Percentiles rank a stretch among this genome's conserved stretches.
Evolutionary conservation across 2,329 filamentous ascomycete genomes (phyloP).

Genomic region (Monilinia vaccinii-corymbosi): DNA sequence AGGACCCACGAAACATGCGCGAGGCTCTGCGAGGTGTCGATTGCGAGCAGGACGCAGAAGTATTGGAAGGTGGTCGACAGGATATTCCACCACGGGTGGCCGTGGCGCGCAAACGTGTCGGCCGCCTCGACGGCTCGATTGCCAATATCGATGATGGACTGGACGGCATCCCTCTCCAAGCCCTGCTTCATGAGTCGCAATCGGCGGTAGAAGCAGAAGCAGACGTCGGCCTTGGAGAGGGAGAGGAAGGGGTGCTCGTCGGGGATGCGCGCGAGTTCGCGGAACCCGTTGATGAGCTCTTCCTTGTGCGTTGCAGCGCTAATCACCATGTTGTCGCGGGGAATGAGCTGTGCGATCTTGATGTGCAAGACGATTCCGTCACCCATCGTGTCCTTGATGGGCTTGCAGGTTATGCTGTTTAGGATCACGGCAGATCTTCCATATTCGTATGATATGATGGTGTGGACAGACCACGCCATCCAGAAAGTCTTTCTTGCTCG

Average conservation of each 20-base stretch:
- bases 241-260: slow-evolving; percentile 4
- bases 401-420: slow-evolving; percentile 15
- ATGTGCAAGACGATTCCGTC: slow-evolving; percentile 8
- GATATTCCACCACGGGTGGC: slow-evolving; percentile 22
- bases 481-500: slow-evolving; percentile 8
- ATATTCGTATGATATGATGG: slow-evolving; percentile 15
- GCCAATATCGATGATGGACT: neutral
- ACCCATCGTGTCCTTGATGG: neutral
- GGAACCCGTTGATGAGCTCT: neutral
- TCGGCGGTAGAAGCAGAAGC: slow-evolving; percentile 20
- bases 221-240: slow-evolving; percentile 18
- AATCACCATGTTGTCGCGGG: slow-evolving; percentile 7
- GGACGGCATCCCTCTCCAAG: neutral
- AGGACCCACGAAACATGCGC: slow-evolving; percentile 15
- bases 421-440: slow-evolving; percentile 18
- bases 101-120: slow-evolving; percentile 10
- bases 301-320: neutral
- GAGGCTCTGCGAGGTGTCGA: slow-evolving; percentile 18
- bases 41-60: slow-evolving; percentile 18
- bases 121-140: slow-evolving; percentile 15
- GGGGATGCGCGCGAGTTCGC: slow-evolving; percentile 8
- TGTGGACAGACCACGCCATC: slow-evolving; percentile 9
- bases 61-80: slow-evolving; percentile 19
- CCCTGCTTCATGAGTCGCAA: slow-evolving; percentile 9
- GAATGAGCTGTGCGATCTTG: slow-evolving; percentile 12